Conservation (phyloP, 2,329 filamentous ascomycete genomes). For the Passalora sequoiae region DNA sequence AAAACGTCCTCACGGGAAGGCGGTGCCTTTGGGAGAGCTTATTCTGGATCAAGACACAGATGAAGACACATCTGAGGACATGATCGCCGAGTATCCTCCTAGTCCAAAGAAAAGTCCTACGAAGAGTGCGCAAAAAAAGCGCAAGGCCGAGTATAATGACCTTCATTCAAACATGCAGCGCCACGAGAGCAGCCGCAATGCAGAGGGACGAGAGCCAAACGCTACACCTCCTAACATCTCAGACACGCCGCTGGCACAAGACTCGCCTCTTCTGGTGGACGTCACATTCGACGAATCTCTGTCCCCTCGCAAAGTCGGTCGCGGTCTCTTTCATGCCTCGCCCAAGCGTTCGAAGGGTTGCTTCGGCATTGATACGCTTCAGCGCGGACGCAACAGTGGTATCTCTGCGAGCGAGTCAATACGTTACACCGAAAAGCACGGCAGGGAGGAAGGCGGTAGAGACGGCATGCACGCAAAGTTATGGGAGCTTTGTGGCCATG, state of each 20-base stretch:
- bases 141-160: slow-evolving; percentile 4
- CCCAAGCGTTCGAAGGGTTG: slow-evolving; percentile 4
- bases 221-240: slow-evolving; percentile 26
- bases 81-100: slow-evolving; percentile 35
- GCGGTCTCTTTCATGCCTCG: slow-evolving; percentile 15
- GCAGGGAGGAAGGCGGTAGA: too few relatives aligned
- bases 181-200: slow-evolving; percentile 27
- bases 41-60: slow-evolving; percentile 27
- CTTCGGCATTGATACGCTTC: slow-evolving; percentile 7
- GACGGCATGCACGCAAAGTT: slow-evolving; percentile 25
- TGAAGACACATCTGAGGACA: slow-evolving; percentile 18
- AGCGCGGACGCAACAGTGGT: slow-evolving; percentile 1
- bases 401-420: slow-evolving; percentile 14
- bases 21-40: slow-evolving; percentile 31
- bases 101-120: slow-evolving; percentile 33
- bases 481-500: slow-evolving; percentile 31
- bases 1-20: slow-evolving; percentile 27
- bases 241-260: slow-evolving; percentile 23
- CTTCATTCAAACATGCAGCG: slow-evolving; percentile 2
- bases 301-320: slow-evolving; percentile 24
- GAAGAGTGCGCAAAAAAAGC: slow-evolving; percentile 26
- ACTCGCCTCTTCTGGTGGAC: slow-evolving; percentile 22
- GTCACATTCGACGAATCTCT: slow-evolving; percentile 16
- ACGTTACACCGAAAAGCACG: too few relatives aligned
- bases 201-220: slow-evolving; percentile 19